These are phyloP conservation scores for Lactifluus pinguis DNA, from an alignment of 768 basidiomycete species.

Conservation along the genomic window DNA sequence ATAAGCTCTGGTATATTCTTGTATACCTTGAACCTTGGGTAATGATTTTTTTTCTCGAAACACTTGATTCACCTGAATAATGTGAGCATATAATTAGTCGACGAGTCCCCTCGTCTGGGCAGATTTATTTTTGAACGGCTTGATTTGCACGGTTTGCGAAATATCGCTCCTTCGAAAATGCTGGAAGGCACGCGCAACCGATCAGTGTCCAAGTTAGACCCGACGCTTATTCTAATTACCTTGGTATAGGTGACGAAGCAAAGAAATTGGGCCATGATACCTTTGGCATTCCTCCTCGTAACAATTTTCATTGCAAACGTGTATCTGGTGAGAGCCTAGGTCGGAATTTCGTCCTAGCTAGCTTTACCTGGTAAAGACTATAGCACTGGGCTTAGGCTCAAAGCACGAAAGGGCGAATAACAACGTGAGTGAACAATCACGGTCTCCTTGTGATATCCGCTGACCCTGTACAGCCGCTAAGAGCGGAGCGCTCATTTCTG, in stretches of 20 bases:
- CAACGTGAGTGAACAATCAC: slow-evolving; percentile 11
- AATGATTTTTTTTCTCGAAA: background rate
- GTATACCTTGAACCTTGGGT: slow-evolving; percentile 22
- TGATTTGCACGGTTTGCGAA: slow-evolving; percentile 39
- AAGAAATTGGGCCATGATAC: slow-evolving; percentile 30
- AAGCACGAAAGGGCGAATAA: slow-evolving; percentile 11
- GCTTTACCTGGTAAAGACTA: background rate
- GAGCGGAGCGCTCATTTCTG: slow-evolving; percentile 10
- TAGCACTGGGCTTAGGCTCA: slow-evolving; percentile 8
- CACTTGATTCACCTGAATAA: background rate
- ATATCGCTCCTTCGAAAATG: slow-evolving; percentile 41
- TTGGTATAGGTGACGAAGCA: slow-evolving; percentile 33
- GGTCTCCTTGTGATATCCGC: background rate
- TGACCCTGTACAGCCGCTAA: slow-evolving; percentile 11
- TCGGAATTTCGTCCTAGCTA: background rate
- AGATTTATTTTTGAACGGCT: slow-evolving; percentile 40
- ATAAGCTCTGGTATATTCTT: slow-evolving; percentile 24
- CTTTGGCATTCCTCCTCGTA: slow-evolving; percentile 29
- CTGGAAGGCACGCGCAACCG: slow-evolving; percentile 37
- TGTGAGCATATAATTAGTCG: slow-evolving; percentile 17
- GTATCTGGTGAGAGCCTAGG: slow-evolving; percentile 27
- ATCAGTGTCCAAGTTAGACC: background rate
- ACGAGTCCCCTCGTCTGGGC: slow-evolving; percentile 35
- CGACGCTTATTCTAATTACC: background rate
- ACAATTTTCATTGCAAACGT: slow-evolving; percentile 32